Base-by-base conservation (phyloP, 306 rosid genomes). In the Mimosa pudica region DNA sequence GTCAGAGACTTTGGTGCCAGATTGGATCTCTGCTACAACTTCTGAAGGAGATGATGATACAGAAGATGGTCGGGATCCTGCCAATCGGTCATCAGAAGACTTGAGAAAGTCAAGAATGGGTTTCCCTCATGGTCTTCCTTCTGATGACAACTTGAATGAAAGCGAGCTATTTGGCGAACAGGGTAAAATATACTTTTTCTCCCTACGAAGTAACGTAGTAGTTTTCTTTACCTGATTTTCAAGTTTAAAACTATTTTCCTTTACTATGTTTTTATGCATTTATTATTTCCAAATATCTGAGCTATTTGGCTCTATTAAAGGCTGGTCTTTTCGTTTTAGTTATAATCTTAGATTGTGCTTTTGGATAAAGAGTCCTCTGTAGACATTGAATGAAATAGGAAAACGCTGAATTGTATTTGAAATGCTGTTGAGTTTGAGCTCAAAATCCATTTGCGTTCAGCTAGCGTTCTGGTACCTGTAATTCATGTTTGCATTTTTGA, bases 21-120 rank as follows among this genome's bases (percentile, higher is more conserved):
- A 96, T 81, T 96, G 99, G 98, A 87, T 96, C 70, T 96, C 99
- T 75, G 99, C 91, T 64, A 93, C 99, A n/a, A 96, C 99, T 76
- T 96, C 99, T 66, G 99, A 96, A 83, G 99, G 99, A 79, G 99
- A 96, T 72, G 99, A 96, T 87, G 98, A 96, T 77, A 84, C 89
- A 12, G 99, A 96, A 85, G 99, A 96, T 78, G 91, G 94, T 54
- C 92, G 94, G 70, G 99, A 96, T 92, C 89, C 75, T 73, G 94
- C 93, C 79, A 91, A 89, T 62, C 85, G 92, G 77, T 93, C 93
- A 67, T 93, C 90, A 42, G 99, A 96, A 81, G 99, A 96, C 86
- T 87, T 88, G 75, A 91, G 97, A 89, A 96, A 96, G 82, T 90
- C 99, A 44, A 90, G 99, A 89, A 96, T 96, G 99, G 98, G 98